Base-by-base conservation (phyloP, 192 early-diverging fungal genomes). In the Coemansia sp. region DNA sequence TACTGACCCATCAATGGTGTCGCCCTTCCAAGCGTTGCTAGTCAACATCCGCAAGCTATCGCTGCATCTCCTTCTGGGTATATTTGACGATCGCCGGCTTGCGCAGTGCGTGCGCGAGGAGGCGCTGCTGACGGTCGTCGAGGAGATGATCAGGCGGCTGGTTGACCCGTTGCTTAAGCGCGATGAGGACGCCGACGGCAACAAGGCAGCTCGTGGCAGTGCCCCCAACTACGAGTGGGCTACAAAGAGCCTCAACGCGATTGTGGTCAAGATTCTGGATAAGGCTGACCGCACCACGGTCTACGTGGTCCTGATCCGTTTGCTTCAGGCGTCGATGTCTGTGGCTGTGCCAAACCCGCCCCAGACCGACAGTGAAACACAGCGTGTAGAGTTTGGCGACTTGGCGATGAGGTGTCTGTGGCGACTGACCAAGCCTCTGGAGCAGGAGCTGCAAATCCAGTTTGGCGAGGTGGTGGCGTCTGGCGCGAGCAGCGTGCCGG, bases 331-430 rank as follows among this genome's bases (percentile, higher is more conserved):
- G 5, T 85, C 42, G 75, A 86, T 58, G 84, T 85, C 41, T 77
- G 91, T 27, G 74, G 82, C 36, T 64, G 87, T 29, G 73, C 90
- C 67, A 67, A 86, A 62, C 67, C 84, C 51, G 62, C 87, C 63
- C 74, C 86, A 24, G 71, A 87, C 68, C 56, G 86, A 61, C 55
- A 75, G 3, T 13, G 72, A 82, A 0, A 71, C 85, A 17, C 78
- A 92, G 69, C 85, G 88, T 24, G 92, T 91, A 19, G 68, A 69
- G 70, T 91, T 91, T 71, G 92, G 89, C 32, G 95, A 98, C 71
- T 76, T 97, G 36, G 88, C 93, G 17, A 95, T 98, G 92, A 95
- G 95, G 76, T 99, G 98, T 62, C 68, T 99, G 46, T 99, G 98
- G 98, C 95, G 96, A 61, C 72, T 97, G 36, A 91, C 96, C 29